These are phyloP conservation scores for Pyrenochaeta sp. DNA, from an alignment of 2,329 filamentous ascomycete genomes.

Conservation along the genomic window DNA sequence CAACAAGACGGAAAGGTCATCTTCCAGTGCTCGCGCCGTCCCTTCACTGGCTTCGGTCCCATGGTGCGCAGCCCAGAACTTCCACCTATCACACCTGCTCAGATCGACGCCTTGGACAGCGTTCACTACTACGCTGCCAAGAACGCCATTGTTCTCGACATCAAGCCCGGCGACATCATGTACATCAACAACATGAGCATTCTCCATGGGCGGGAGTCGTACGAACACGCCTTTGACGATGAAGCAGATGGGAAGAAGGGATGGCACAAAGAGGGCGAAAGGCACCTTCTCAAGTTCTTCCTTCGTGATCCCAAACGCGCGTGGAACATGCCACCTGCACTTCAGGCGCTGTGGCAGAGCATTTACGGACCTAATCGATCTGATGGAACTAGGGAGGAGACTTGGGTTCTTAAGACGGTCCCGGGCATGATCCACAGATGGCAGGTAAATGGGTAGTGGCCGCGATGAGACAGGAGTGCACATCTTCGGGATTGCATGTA, in stretches of 20 bases:
- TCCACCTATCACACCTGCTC: constrained; percentile 59
- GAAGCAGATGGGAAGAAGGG: too few species aligned
- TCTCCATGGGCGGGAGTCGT: constrained; percentile 59
- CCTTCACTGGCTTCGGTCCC: constrained; percentile 60
- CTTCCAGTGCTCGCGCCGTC: constrained; percentile 48
- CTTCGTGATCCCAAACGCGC: constrained; percentile 56
- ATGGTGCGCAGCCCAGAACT: constrained; percentile 62
- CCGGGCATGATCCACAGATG: background rate
- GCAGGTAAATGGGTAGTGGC: too few species aligned
- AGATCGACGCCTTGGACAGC: constrained; percentile 56
- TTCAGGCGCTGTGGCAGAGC: constrained; percentile 58
- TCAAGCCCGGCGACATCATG: constrained; percentile 56
- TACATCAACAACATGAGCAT: constrained; percentile 62
- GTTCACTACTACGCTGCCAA: constrained; percentile 54
- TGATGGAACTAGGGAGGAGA: too few species aligned
- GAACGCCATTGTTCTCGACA: constrained; percentile 47
- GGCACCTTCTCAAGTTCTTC: constrained; percentile 59
- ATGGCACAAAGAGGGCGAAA: constrained; percentile 49
- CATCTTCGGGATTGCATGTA: too few species aligned
- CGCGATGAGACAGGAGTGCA: too few species aligned
- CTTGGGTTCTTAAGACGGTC: constrained; percentile 2
- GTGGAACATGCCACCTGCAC: constrained; percentile 52
- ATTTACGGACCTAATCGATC: too few species aligned
- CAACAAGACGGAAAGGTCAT: too few species aligned
- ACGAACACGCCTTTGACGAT: constrained; percentile 51